Conservation (phyloP, 768 basidiomycete species). For the Tephrocybe sp. region DNA sequence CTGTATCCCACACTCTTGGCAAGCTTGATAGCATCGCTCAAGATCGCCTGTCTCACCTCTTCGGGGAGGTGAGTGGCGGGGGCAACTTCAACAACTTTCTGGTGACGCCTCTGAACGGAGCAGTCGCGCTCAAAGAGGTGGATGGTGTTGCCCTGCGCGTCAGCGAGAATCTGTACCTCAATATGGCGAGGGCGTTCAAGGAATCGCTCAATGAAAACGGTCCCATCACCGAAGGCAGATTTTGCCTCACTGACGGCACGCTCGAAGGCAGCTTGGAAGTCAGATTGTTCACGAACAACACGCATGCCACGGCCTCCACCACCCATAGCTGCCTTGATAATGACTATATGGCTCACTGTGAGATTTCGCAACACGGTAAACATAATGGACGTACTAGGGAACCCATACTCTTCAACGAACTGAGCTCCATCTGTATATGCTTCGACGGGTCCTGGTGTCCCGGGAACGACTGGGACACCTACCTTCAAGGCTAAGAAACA, state of each 20-base stretch:
- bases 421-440: conserved; percentile 75
- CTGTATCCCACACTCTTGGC: conserved; percentile 92
- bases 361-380: conserved; percentile 6
- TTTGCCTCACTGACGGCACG: conserved; percentile 95
- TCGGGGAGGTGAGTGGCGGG: conserved; percentile 94
- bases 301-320: conserved; percentile 99
- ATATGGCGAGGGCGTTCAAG: conserved; percentile 97
- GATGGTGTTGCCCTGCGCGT: conserved; percentile 89
- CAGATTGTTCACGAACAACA: conserved; percentile 90
- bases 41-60: conserved; percentile 84
- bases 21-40: conserved; percentile 90
- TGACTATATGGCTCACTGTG: conserved; percentile 50
- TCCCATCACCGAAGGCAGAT: conserved; percentile 96
- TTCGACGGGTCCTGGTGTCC: conserved; percentile 92
- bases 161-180: conserved; percentile 94
- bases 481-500: conserved; percentile 74
- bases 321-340: conserved; percentile 99
- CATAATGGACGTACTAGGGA: conserved; percentile 60
- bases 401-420: conserved; percentile 95
- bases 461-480: conserved; percentile 95
- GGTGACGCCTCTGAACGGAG: conserved; percentile 96
- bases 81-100: conserved; percentile 98
- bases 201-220: conserved; percentile 98
- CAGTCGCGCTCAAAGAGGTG: conserved; percentile 99
- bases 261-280: conserved; percentile 87